Evolutionary conservation across 768 basidiomycete species (phyloP).

Genomic region (Pisolithus albus): DNA sequence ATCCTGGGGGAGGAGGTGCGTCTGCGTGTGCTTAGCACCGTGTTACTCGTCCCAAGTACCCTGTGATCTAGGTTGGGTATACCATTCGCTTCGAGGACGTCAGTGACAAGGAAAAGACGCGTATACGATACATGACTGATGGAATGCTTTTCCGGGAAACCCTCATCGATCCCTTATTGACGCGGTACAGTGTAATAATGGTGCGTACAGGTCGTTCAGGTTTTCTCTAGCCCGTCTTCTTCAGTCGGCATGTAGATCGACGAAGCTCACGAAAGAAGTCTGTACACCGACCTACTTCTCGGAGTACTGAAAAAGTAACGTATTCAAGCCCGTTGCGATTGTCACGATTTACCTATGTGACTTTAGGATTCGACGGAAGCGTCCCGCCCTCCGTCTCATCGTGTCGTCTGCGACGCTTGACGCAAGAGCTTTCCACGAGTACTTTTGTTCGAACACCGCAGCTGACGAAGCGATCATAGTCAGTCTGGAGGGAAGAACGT

Average conservation of each 20-base stretch:
- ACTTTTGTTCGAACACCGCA: conserved; percentile 67
- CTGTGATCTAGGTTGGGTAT: conserved; percentile 75
- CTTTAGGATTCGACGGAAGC: conserved; percentile 79
- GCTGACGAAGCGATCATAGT: conserved; percentile 73
- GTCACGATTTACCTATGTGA: neutral
- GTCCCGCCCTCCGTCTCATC: conserved; percentile 83
- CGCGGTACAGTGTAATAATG: conserved; percentile 94
- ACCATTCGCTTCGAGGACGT: conserved; percentile 96
- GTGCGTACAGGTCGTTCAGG: conserved; percentile 33
- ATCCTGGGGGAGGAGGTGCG: conserved; percentile 81
- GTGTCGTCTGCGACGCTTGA: conserved; percentile 97
- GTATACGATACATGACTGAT: conserved; percentile 95
- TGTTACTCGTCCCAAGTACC: neutral
- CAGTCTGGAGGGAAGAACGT: conserved; percentile 89
- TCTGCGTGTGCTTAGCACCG: neutral
- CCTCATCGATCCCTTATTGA: conserved; percentile 85
- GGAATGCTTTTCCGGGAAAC: conserved; percentile 97
- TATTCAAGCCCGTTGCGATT: neutral
- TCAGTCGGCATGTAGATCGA: conserved; percentile 57
- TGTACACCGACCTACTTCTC: conserved; percentile 91
- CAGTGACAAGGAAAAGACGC: conserved; percentile 73
- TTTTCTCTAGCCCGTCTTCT: neutral
- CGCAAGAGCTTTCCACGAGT: conserved; percentile 81
- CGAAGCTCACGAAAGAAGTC: conserved; percentile 93
- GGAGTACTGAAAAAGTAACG: conserved; percentile 87